Conservation (phyloP, 495 filamentous ascomycete species). For the Aspergillus steynii region DNA sequence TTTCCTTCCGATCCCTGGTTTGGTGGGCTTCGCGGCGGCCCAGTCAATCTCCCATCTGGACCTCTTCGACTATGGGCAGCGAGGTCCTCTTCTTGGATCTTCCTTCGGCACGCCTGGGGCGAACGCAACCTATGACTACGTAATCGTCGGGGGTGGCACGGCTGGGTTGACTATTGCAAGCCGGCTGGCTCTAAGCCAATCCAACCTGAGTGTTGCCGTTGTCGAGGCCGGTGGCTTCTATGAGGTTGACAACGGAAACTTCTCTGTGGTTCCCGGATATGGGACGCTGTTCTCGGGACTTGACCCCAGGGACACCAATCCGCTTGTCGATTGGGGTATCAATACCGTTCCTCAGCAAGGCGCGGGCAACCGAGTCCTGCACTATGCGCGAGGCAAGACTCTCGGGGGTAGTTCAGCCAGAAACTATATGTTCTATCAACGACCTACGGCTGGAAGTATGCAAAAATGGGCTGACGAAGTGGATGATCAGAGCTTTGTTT, state of each 20-base stretch:
- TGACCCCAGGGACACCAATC: constrained; percentile 44
- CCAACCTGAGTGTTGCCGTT: constrained; percentile 37
- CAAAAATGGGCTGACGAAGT: constrained; percentile 56
- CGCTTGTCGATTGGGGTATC: constrained; percentile 51
- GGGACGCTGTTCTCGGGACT: constrained; percentile 56
- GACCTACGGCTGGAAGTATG: constrained; percentile 38
- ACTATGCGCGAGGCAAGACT: constrained; percentile 30
- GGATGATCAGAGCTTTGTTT: constrained; percentile 52
- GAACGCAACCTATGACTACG: constrained; percentile 33
- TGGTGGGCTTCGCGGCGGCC: constrained; percentile 7
- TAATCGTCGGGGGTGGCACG: constrained; percentile 42
- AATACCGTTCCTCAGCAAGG: constrained; percentile 38
- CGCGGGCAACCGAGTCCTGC: constrained; percentile 21
- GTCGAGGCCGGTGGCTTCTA: constrained; percentile 59
- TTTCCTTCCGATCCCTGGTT: background rate
- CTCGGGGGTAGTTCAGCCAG: constrained; percentile 35
- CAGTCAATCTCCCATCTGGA: constrained; percentile 11
- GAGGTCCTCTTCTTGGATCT: constrained; percentile 16
- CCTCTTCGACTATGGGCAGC: constrained; percentile 20
- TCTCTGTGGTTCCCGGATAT: constrained; percentile 46
- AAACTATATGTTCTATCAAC: constrained; percentile 48
- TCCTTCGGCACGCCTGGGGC: constrained; percentile 14
- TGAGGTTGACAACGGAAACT: constrained; percentile 49
- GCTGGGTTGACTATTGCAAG: constrained; percentile 42
- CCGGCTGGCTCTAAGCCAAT: constrained; percentile 31